Conservation (phyloP, 1,139 yeast genomes). For the Nakaseomyces bracarensis region DNA sequence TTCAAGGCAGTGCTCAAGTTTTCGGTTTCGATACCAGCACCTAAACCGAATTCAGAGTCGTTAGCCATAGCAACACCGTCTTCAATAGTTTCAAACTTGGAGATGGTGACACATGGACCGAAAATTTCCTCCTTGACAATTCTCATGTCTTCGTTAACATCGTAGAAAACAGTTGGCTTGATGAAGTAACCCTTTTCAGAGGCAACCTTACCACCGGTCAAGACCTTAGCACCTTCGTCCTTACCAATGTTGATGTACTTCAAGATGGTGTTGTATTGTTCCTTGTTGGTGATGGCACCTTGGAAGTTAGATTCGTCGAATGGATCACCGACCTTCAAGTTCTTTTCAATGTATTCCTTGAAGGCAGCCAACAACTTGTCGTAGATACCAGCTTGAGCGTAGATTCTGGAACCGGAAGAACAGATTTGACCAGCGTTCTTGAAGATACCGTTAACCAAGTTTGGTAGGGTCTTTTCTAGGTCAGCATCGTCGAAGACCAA, state of each 20-base stretch:
- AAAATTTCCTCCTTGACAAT: slow-evolving; percentile 71
- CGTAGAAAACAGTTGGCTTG: slow-evolving; percentile 65
- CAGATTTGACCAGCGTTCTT: slow-evolving; percentile 84
- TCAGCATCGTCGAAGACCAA: slow-evolving; percentile 69
- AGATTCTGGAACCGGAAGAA: slow-evolving; percentile 78
- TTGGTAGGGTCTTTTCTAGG: slow-evolving; percentile 51
- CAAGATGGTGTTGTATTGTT: slow-evolving; percentile 64
- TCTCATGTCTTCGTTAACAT: slow-evolving; percentile 52
- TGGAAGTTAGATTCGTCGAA: slow-evolving; percentile 56
- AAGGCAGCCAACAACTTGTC: slow-evolving; percentile 54
- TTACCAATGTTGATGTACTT: slow-evolving; percentile 64
- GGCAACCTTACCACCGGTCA: slow-evolving; percentile 62
- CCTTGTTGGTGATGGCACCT: slow-evolving; percentile 67
- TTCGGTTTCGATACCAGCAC: slow-evolving; percentile 68
- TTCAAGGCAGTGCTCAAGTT: slow-evolving; percentile 44
- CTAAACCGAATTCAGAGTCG: slow-evolving; percentile 68
- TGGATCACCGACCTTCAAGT: slow-evolving; percentile 63
- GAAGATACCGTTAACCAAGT: slow-evolving; percentile 54
- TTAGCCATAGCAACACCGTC: slow-evolving; percentile 59
- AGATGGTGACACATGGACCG: slow-evolving; percentile 62
- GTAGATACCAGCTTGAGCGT: slow-evolving; percentile 66
- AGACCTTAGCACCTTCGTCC: slow-evolving; percentile 56
- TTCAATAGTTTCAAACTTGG: slow-evolving; percentile 55
- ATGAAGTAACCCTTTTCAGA: slow-evolving; percentile 53
- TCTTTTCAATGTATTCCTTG: slow-evolving; percentile 45